Evolutionary conservation across 345 rosid genomes (phyloP), one percentile per base, ranked within the genome.

Genomic region (Eucalyptus sp.): DNA sequence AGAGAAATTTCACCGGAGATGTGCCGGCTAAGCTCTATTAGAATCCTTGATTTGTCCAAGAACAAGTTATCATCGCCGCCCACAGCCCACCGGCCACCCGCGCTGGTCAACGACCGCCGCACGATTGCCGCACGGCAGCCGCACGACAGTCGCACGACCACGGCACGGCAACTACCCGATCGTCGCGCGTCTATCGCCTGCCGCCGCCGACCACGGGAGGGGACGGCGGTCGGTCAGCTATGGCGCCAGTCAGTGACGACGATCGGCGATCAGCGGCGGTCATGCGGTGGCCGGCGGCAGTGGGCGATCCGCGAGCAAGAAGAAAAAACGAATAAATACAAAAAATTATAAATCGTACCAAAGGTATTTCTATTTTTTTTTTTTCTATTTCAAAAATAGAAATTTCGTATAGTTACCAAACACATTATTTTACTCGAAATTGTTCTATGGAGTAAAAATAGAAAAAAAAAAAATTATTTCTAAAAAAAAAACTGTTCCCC

Each of bases 201-300:
- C 41, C 41, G 41, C 4, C 3, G 15, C 50, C 2, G 2, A 2
- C 50, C 14, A 11, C 1, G 12, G 14, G 12, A 49, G 50, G 14
- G 14, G 15, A 13, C 5, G 50, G 15, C 5, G 5, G 4, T 5
- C 1, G 0, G 1, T 49, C 16, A 15, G 6, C 50, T 50, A 50
- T 50, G 50, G 16, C 16, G 1, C 50, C 6, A 0, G 6, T 49
- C 6, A 5, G 2, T 49, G 50, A 49, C 15, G 2, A 49, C 15
- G 16, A 0, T 49, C 6, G 6, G 15, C 50, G 1, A 1, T 49
- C 2, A 49, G 1, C 14, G 0, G 15, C 15, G 0, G 4, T 49
- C 4, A 15, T 49, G 50, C 0, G 2, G 6, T 5, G 50, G 15
- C 50, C 2, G 5, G 13, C 2, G 0, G 0, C 15, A 4, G 2